These are phyloP conservation scores for Xylaria sp. DNA, from an alignment of 2,329 filamentous ascomycete species.

Conservation along the genomic window DNA sequence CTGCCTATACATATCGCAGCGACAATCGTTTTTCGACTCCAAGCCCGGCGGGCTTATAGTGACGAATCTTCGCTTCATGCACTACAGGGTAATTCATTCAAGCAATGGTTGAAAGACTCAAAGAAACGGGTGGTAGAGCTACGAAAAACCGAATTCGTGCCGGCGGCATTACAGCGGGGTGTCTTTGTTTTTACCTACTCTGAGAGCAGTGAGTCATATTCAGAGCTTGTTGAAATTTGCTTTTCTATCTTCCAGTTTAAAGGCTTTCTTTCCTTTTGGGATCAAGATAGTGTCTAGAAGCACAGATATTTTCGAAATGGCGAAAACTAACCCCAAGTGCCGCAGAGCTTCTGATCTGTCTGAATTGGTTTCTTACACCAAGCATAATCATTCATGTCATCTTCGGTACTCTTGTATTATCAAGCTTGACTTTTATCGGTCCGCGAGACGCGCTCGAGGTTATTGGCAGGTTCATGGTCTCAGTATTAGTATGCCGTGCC, in stretches of 20 bases:
- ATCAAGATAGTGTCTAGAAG: too few species aligned
- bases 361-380: conserved; percentile 18
- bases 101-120: background rate
- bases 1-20: conserved; percentile 12
- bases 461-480: conserved; percentile 10
- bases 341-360: background rate
- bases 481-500: conserved; percentile 15
- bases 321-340: too few species aligned
- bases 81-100: background rate
- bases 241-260: too few species aligned
- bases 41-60: background rate
- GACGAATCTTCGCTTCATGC: background rate
- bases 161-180: background rate
- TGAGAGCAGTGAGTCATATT: background rate
- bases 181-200: background rate
- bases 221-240: too few species aligned
- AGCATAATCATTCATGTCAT: conserved; percentile 23
- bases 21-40: conserved; percentile 1
- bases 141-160: background rate
- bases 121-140: background rate
- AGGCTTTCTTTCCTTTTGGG: too few species aligned
- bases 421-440: conserved; percentile 24
- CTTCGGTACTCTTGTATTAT: conserved; percentile 18
- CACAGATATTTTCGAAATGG: too few species aligned
- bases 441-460: conserved; percentile 17